These are phyloP conservation scores for Saraca asoca DNA, from an alignment of 331 rosid genomes.

Conservation along the genomic window DNA sequence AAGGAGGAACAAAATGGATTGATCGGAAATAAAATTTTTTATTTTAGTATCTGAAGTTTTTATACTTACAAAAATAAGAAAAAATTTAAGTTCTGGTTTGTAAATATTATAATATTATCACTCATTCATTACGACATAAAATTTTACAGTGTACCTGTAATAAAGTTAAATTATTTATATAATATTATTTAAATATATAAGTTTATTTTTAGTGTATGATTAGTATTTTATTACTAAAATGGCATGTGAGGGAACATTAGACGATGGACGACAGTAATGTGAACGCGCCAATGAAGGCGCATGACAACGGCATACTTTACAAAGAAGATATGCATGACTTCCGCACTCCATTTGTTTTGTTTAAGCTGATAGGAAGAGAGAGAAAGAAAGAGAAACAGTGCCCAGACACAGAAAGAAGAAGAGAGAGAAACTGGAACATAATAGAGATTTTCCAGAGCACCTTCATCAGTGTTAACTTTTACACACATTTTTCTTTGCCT, in stretches of 20 bases:
- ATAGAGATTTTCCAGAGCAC: constrained; percentile 23
- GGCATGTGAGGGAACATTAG: background rate
- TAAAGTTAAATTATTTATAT: too few relatives aligned
- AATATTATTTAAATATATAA: too few relatives aligned
- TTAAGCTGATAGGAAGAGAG: background rate
- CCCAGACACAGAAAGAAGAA: background rate
- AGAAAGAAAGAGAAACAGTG: constrained; percentile 12
- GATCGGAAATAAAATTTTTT: too few relatives aligned
- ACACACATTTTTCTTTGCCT: constrained; percentile 31
- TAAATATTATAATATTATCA: too few relatives aligned
- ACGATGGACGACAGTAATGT: background rate
- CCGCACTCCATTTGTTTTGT: background rate
- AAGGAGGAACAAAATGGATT: too few relatives aligned
- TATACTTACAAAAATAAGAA: too few relatives aligned
- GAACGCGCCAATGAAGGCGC: constrained; percentile 38
- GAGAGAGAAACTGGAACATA: background rate
- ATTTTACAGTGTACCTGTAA: too few relatives aligned
- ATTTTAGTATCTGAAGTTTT: too few relatives aligned
- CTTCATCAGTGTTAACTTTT: constrained; percentile 28
- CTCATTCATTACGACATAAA: too few relatives aligned
- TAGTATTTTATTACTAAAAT: too few relatives aligned
- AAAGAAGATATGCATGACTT: constrained; percentile 42
- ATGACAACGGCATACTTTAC: constrained; percentile 32
- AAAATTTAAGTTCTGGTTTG: too few relatives aligned
- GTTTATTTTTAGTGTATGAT: too few relatives aligned